phyloP scores from a whole-genome alignment of 345 rosid genomes.

The Brassica nigra region DNA sequence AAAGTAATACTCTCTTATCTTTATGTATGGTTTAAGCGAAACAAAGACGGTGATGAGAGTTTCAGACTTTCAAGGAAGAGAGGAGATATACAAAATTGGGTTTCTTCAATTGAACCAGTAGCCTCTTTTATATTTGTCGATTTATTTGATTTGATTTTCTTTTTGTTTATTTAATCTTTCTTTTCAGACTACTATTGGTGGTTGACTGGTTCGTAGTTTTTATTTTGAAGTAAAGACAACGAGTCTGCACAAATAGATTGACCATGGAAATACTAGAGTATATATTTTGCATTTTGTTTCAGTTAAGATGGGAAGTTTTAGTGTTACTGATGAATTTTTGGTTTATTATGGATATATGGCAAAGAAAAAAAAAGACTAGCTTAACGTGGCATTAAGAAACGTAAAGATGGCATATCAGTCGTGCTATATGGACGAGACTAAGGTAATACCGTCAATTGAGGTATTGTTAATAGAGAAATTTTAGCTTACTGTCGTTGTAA shows the following conservation, averaged over 20 bases:
- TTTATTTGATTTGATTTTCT: too few relatives aligned
- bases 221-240: not conserved
- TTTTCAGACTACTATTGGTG: too few relatives aligned
- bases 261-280: not conserved
- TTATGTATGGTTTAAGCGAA: too few relatives aligned
- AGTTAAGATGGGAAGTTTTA: not conserved
- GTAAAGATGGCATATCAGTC: not conserved
- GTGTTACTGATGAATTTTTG: not conserved
- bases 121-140: too few relatives aligned
- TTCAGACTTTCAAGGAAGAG: too few relatives aligned
- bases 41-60: too few relatives aligned
- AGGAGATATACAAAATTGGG: too few relatives aligned
- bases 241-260: not conserved
- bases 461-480: not conserved
- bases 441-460: not conserved
- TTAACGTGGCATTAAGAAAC: not conserved
- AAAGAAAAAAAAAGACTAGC: not conserved
- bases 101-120: too few relatives aligned
- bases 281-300: not conserved
- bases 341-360: not conserved
- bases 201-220: too few relatives aligned
- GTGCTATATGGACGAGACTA: not conserved
- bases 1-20: too few relatives aligned
- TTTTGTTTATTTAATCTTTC: too few relatives aligned
- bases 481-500: not conserved